phyloP scores from a whole-genome alignment of 140 eudicot genomes.

The Flaveria floridana region DNA sequence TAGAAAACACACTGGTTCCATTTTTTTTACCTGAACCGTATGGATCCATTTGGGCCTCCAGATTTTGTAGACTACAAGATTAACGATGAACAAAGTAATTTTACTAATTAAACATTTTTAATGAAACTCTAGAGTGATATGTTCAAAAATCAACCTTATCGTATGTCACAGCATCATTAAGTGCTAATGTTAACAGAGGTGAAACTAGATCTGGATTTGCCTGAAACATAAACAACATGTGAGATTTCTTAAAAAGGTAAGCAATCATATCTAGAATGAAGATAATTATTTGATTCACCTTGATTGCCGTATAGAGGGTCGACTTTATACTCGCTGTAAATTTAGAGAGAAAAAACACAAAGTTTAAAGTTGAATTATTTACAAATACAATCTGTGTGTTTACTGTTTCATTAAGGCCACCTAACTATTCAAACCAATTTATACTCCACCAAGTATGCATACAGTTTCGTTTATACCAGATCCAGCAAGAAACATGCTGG shows the following conservation, averaged over 20 bases:
- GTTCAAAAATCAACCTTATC: conserved; percentile 66
- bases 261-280: background rate
- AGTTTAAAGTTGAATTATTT: background rate
- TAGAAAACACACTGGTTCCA: background rate
- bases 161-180: conserved; percentile 79
- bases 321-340: conserved; percentile 66
- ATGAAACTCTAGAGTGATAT: conserved; percentile 15
- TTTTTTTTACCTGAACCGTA: conserved; percentile 76
- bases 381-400: background rate
- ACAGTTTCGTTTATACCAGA: background rate
- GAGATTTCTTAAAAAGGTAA: conserved; percentile 4
- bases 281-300: conserved; percentile 45
- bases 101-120: conserved; percentile 2
- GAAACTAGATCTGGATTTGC: conserved; percentile 72
- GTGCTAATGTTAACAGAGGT: conserved; percentile 71
- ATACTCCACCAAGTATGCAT: background rate
- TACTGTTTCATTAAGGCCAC: background rate
- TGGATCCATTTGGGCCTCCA: conserved; percentile 98
- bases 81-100: conserved; percentile 27
- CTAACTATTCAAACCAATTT: too few species aligned
- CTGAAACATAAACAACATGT: conserved; percentile 39
- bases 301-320: conserved; percentile 60
- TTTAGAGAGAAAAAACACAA: conserved; percentile 20
- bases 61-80: conserved; percentile 86
- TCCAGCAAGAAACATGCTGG: background rate